A percentile compares a stretch with the other conserved stretches of the same genome.
Conservation (phyloP, 768 basidiomycete genomes). For the Gymnopilus dilepis region DNA sequence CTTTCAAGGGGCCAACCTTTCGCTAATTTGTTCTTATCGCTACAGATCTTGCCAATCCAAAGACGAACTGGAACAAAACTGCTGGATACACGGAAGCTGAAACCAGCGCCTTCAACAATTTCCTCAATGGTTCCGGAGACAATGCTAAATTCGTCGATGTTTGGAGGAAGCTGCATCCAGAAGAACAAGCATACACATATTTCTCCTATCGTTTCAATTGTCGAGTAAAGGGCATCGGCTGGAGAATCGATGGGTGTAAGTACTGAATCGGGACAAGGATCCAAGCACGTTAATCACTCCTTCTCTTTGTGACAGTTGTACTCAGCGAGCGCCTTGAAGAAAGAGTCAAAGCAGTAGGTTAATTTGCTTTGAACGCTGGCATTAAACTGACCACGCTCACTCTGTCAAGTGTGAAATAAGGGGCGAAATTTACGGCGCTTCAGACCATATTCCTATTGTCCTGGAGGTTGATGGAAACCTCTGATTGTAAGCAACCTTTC, state of each 20-base stretch:
- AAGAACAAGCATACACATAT: slow-evolving; percentile 79
- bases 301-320: slow-evolving; percentile 56
- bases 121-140: slow-evolving; percentile 58
- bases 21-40: background rate
- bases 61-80: slow-evolving; percentile 86
- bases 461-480: slow-evolving; percentile 67
- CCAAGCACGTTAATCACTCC: background rate
- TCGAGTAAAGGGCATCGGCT: slow-evolving; percentile 79
- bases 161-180: slow-evolving; percentile 77
- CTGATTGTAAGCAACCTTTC: slow-evolving; percentile 19
- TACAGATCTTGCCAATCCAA: slow-evolving; percentile 70
- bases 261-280: slow-evolving; percentile 15
- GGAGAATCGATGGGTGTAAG: slow-evolving; percentile 87
- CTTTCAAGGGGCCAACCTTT: background rate
- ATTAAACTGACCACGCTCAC: background rate
- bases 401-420: slow-evolving; percentile 75
- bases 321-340: slow-evolving; percentile 71
- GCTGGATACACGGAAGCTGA: slow-evolving; percentile 86
- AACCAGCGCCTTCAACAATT: slow-evolving; percentile 72
- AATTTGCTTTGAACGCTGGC: background rate
- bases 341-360: slow-evolving; percentile 61
- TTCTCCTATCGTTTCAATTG: slow-evolving; percentile 86
- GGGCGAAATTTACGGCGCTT: slow-evolving; percentile 84
- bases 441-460: slow-evolving; percentile 79
- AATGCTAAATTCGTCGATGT: slow-evolving; percentile 69